Evolutionary conservation across 768 basidiomycete genomes (phyloP).

Genomic region (Stropharia rugosoannulata): DNA sequence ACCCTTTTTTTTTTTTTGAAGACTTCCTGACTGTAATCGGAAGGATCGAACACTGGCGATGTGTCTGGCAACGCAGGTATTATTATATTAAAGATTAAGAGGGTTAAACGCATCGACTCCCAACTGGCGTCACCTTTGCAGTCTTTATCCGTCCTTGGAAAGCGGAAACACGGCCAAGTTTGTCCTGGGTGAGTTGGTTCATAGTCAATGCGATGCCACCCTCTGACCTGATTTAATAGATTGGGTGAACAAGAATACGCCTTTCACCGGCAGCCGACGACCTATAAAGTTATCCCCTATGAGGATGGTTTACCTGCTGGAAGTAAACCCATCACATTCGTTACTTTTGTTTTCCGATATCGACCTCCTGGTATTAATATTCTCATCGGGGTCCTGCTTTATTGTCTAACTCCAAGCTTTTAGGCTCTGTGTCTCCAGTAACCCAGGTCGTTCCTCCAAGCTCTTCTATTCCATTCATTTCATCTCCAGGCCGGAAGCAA

Average conservation of each 20-base stretch:
- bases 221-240: conserved; percentile 26
- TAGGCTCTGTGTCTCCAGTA: too few relatives aligned
- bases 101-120: conserved; percentile 34
- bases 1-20: background rate
- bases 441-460: background rate
- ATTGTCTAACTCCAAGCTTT: background rate
- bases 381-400: background rate
- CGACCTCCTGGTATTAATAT: conserved; percentile 45
- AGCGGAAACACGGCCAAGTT: conserved; percentile 41
- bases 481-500: background rate
- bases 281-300: conserved; percentile 55
- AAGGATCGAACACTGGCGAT: background rate
- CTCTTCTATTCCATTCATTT: background rate
- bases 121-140: conserved; percentile 44
- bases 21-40: background rate
- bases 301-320: conserved; percentile 30
- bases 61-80: conserved; percentile 43
- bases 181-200: conserved; percentile 41
- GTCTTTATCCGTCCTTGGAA: conserved; percentile 27
- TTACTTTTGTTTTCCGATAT: conserved; percentile 70
- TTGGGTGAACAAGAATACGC: conserved; percentile 44
- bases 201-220: conserved; percentile 4
- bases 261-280: conserved; percentile 41
- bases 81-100: conserved; percentile 51
- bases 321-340: conserved; percentile 46